Evolutionary conservation across 2,329 filamentous ascomycete species (phyloP), one percentile per base, ranked within the genome.

Genomic region (Amauroascus verrucosus): DNA sequence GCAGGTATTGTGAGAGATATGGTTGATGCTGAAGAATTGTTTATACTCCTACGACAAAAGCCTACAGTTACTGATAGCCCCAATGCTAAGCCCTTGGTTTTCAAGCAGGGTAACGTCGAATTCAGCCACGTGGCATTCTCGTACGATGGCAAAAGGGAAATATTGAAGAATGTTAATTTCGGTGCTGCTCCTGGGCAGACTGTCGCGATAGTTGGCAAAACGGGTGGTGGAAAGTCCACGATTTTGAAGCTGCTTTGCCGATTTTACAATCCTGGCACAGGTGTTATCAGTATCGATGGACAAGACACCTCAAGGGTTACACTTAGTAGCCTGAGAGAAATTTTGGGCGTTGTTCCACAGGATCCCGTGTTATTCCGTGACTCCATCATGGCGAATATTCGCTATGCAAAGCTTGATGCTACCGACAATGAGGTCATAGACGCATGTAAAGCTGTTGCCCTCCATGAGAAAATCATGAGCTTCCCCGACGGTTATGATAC

Each of bases 291-390:
- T 48, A 77, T 81, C 38, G 77, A 79, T 51, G 77, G 73, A 1
- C 76, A 78, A 61, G 73, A 80, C 56, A 72, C 86, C 24, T 75
- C 79, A 20, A 71, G 78, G 24, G 74, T 85, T 1, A 80, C 76
- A 0, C 69, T 83, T 13, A 70, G 74, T 53, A 81, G 76, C 44
- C 68, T 86, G 1, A 75, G 82, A 8, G 73, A 79, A 18, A 70
- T 73, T 2, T 74, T 86, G 24, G 82, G 81, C 18, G 73, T 84
- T 11, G 82, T 85, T 0, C 82, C 82, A 2, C 80, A 86, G 64
- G 79, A 83, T 56, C 77, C 82, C 0, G 70, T 76, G 0, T 69
- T 86, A 7, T 85, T 86, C 69, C 82, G 85, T 62, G 74, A 77
- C 30, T 78, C 79, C 1, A 76, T 86, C 40, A 74, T 81, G 62